These are phyloP conservation scores for Tothia fuscella DNA, from an alignment of 2,329 filamentous ascomycete species.

Conservation along the genomic window DNA sequence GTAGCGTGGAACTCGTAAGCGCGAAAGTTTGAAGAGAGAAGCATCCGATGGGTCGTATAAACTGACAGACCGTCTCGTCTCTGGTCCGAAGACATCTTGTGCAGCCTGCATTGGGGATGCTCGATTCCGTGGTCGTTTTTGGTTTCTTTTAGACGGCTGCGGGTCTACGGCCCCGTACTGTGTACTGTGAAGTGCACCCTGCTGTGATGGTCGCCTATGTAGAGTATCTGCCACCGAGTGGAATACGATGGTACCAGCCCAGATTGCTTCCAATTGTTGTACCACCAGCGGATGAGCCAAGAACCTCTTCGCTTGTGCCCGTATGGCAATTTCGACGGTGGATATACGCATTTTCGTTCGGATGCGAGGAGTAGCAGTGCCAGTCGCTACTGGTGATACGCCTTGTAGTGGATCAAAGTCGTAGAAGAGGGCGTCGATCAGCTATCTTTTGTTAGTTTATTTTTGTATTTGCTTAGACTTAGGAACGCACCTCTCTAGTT, in stretches of 20 bases:
- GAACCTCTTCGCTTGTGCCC: slow-evolving; percentile 84
- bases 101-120: not conserved
- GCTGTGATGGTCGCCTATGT: slow-evolving; percentile 47
- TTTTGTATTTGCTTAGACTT: slow-evolving; percentile 70
- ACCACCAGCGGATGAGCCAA: slow-evolving; percentile 84
- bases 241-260: slow-evolving; percentile 91
- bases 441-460: slow-evolving; percentile 76
- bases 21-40: slow-evolving; percentile 81
- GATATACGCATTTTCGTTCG: slow-evolving; percentile 58
- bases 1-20: slow-evolving; percentile 82
- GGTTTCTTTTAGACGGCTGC: not conserved
- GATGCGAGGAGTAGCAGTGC: slow-evolving; percentile 22
- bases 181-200: slow-evolving; percentile 16
- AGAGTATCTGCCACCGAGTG: slow-evolving; percentile 78
- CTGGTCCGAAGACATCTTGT: too few species aligned
- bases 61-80: slow-evolving; percentile 57
- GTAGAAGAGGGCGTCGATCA: slow-evolving; percentile 89
- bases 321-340: slow-evolving; percentile 83
- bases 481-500: slow-evolving; percentile 50
- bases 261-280: slow-evolving; percentile 92
- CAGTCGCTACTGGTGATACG: slow-evolving; percentile 40
- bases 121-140: slow-evolving; percentile 6
- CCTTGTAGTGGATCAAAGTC: slow-evolving; percentile 91
- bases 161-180: slow-evolving; percentile 15
- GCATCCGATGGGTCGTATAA: slow-evolving; percentile 86